Evolutionary conservation across 805 yeast species (phyloP).

Genomic region (Naumovozyma baii): DNA sequence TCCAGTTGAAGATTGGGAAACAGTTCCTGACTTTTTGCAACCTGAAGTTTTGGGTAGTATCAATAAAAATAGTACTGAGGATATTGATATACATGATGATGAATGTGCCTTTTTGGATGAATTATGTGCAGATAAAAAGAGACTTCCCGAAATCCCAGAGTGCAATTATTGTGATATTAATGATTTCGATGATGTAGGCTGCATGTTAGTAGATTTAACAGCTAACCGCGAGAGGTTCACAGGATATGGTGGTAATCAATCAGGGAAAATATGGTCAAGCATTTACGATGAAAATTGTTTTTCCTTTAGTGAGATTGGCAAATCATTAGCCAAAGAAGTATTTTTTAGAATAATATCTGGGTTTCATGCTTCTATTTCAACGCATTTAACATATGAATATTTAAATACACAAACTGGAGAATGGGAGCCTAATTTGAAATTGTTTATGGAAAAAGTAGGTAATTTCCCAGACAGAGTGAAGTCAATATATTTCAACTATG

Average conservation of each 20-base stretch:
- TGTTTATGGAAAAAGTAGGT: slow-evolving; percentile 87
- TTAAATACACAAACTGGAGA: slow-evolving; percentile 57
- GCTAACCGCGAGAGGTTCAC: slow-evolving; percentile 93
- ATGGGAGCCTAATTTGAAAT: slow-evolving; percentile 72
- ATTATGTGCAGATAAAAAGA: slow-evolving; percentile 25
- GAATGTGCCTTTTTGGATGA: slow-evolving; percentile 31
- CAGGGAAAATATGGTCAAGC: slow-evolving; percentile 83
- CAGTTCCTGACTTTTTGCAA: slow-evolving; percentile 59
- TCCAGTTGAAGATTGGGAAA: slow-evolving; percentile 61
- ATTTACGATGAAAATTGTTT: slow-evolving; percentile 88
- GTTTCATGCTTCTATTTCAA: slow-evolving; percentile 87
- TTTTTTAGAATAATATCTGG: slow-evolving; percentile 83
- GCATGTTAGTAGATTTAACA: slow-evolving; percentile 73
- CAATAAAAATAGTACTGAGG: slow-evolving; percentile 20
- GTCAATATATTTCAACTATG: slow-evolving; percentile 84
- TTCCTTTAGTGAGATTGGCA: slow-evolving; percentile 34
- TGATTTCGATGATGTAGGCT: slow-evolving; percentile 44
- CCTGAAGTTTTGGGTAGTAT: slow-evolving; percentile 49
- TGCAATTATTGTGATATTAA: slow-evolving; percentile 63
- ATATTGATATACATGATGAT: slow-evolving; percentile 23
- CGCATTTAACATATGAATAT: slow-evolving; percentile 78
- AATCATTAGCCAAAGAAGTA: slow-evolving; percentile 74
- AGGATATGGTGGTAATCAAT: slow-evolving; percentile 87
- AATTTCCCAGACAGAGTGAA: slow-evolving; percentile 75
- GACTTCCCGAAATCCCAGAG: slow-evolving; percentile 27